Evolutionary conservation across 208 protist species (phyloP).

Genomic region (Leishmania turanica): DNA sequence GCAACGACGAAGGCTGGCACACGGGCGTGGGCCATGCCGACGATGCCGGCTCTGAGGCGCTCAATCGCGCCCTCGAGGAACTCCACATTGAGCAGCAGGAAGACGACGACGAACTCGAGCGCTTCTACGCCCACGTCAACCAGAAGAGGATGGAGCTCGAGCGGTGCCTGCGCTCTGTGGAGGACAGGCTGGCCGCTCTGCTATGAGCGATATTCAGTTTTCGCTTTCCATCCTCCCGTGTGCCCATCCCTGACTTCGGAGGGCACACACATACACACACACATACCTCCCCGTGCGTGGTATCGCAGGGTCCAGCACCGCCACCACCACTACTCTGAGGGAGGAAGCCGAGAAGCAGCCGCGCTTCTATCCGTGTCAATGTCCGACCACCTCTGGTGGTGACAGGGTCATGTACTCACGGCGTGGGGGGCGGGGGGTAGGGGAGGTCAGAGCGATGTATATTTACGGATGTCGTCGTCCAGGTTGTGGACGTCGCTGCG

Average conservation of each 20-base stretch:
- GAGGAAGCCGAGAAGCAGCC: not conserved
- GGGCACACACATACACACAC: not conserved
- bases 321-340: not conserved
- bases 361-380: not conserved
- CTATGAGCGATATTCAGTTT: not conserved
- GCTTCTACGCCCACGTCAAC: slow-evolving; percentile 31
- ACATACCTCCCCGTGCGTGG: not conserved
- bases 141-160: slow-evolving; percentile 23
- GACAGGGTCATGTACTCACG: not conserved
- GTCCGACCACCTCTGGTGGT: not conserved
- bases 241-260: not conserved
- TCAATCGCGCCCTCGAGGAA: slow-evolving; percentile 22
- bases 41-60: slow-evolving; percentile 2
- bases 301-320: not conserved
- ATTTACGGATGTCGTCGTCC: not conserved
- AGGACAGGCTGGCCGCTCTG: slow-evolving; percentile 19
- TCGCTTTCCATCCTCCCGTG: not conserved
- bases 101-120: slow-evolving; percentile 25
- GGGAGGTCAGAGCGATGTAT: not conserved
- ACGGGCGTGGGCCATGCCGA: not conserved
- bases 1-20: not conserved
- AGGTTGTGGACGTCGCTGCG: not conserved
- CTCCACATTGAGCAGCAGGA: slow-evolving; percentile 33
- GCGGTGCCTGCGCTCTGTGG: slow-evolving; percentile 18
- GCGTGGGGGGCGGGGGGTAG: not conserved